Evolutionary conservation across 2,329 filamentous ascomycete species (phyloP).

Genomic region (Aspergillus sp.): DNA sequence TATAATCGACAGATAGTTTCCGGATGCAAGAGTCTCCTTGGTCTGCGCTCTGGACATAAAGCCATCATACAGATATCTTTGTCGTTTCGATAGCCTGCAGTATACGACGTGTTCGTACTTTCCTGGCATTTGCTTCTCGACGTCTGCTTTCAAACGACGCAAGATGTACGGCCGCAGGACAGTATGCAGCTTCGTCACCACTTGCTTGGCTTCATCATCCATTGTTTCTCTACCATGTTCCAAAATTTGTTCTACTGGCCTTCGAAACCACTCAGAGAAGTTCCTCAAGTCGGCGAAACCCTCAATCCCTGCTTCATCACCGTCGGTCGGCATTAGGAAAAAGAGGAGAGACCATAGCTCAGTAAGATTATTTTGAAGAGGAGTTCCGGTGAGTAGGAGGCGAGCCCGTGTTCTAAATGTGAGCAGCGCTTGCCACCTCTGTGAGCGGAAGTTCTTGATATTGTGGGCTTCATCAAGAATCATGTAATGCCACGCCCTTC

Average conservation of each 20-base stretch:
- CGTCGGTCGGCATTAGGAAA: conserved; percentile 87
- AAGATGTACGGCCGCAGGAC: conserved; percentile 90
- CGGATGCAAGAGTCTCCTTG: conserved; percentile 80
- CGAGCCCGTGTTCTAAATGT: conserved; percentile 89
- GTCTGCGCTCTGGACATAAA: conserved; percentile 91
- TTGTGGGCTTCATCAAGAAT: conserved; percentile 98
- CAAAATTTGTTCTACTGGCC: conserved; percentile 92
- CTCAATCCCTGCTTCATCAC: conserved; percentile 71
- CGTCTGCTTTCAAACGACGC: conserved; percentile 87
- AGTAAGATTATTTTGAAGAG: conserved; percentile 93
- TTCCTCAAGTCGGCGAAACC: conserved; percentile 94
- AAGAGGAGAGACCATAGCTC: conserved; percentile 97
- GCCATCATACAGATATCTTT: conserved; percentile 93
- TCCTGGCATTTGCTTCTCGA: conserved; percentile 97
- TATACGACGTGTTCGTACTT: conserved; percentile 98
- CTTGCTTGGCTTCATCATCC: conserved; percentile 87
- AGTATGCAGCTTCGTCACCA: conserved; percentile 91
- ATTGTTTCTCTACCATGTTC: conserved; percentile 92
- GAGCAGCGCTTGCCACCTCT: conserved; percentile 92
- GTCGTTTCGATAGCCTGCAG: conserved; percentile 90
- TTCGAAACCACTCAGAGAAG: conserved; percentile 94
- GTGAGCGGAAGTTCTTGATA: conserved; percentile 99
- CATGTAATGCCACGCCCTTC: conserved; percentile 94
- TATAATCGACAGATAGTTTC: conserved; percentile 97
- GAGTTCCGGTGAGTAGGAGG: conserved; percentile 87